These are phyloP conservation scores for Camellia japonica DNA, from an alignment of 148 eudicot species.

Conservation along the genomic window DNA sequence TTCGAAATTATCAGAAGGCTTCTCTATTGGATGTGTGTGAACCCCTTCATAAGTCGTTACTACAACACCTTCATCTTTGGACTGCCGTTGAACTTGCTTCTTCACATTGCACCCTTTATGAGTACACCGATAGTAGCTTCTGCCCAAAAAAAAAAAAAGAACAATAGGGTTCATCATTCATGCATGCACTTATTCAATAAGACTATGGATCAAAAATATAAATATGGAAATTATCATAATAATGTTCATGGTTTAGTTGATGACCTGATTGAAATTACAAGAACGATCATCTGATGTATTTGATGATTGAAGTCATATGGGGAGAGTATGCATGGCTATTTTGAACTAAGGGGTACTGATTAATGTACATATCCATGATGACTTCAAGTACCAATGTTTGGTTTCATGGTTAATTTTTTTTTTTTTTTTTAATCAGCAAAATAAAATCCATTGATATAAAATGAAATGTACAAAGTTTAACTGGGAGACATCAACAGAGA, in stretches of 20 bases:
- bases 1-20: conserved; percentile 59
- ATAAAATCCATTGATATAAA: too few species aligned
- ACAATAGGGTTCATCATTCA: too few species aligned
- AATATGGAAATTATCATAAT: not conserved
- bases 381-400: too few species aligned
- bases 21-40: conserved; percentile 59
- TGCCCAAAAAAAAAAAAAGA: conserved; percentile 12
- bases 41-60: conserved; percentile 67
- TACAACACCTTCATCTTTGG: conserved; percentile 62
- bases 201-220: not conserved
- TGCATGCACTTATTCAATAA: not conserved
- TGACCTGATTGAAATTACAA: not conserved
- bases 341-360: too few species aligned
- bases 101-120: conserved; percentile 68
- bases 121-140: conserved; percentile 66
- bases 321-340: too few species aligned
- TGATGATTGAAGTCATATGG: not conserved
- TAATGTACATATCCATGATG: too few species aligned
- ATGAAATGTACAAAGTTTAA: too few species aligned
- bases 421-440: too few species aligned
- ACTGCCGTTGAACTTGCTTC: conserved; percentile 65
- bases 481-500: too few species aligned
- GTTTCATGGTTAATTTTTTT: too few species aligned
- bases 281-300: not conserved
- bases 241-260: not conserved